Evolutionary conservation across 2,329 filamentous ascomycete genomes (phyloP).

Genomic region (Beauveria sp.): DNA sequence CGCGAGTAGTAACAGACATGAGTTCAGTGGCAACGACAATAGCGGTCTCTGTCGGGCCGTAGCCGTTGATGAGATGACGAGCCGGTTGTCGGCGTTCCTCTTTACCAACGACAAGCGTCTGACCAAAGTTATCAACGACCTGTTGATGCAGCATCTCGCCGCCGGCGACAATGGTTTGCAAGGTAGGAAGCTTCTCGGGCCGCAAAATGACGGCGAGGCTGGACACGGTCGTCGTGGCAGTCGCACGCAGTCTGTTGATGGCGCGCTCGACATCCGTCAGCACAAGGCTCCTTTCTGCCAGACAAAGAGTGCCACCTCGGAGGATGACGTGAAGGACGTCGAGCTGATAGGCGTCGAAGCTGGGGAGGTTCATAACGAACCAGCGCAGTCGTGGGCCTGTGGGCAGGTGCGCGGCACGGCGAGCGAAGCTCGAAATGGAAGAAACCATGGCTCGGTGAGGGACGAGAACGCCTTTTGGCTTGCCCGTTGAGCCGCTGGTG

Average conservation of each 20-base stretch:
- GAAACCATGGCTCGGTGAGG: constrained; percentile 45
- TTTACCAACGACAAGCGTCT: not conserved
- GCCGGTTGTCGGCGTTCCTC: not conserved
- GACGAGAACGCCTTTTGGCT: constrained; percentile 61
- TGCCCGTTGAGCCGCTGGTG: constrained; percentile 42
- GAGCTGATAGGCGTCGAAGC: constrained; percentile 4
- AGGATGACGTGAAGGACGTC: not conserved
- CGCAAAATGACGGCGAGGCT: constrained; percentile 5
- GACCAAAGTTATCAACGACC: not conserved
- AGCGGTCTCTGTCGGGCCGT: constrained; percentile 4
- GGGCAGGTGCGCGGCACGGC: not conserved
- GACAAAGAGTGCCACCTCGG: constrained; percentile 2
- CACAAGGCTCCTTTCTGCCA: constrained; percentile 2
- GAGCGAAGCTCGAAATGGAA: not conserved
- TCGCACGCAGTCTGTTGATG: constrained; percentile 1
- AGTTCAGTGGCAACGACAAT: not conserved
- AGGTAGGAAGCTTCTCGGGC: not conserved
- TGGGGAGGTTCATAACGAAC: constrained; percentile 3
- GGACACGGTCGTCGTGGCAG: constrained; percentile 1
- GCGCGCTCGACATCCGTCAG: constrained; percentile 2
- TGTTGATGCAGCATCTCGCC: constrained; percentile 7
- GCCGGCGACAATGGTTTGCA: not conserved
- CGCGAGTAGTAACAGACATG: not conserved
- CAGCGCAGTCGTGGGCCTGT: constrained; percentile 3
- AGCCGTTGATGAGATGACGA: constrained; percentile 1